Base-by-base conservation (phyloP, 257 asterid genomes). In the Paraleonurus japonicus region DNA sequence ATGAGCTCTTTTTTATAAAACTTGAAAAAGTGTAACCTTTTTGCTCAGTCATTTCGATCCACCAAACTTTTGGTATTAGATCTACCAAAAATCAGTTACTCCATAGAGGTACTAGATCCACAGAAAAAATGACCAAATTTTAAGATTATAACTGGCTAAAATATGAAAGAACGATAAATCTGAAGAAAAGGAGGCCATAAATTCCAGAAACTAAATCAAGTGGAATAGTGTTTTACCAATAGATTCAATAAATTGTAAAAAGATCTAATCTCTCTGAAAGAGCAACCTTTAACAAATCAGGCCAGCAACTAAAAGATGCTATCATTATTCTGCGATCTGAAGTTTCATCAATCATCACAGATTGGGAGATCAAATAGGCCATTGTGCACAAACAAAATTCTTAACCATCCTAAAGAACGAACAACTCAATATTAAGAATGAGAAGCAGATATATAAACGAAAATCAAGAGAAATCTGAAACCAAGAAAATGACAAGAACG, bases 41-140 rank as follows among this genome's bases (percentile, higher is more conserved):
- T 43, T 20, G 20, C 50, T 26, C 53, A 20, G 64, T 58, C 75
- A 47, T 3, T 65, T 60, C 28, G 16, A 8, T 54, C 55, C 48
- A 43, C 54, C 50, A 37, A 53, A 41, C 71, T 0, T 57, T 16
- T 26, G 10, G 32, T 33, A 61, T 13, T 59, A 62, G 78, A 79
- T 79, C 83, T 69, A 75, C 45, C 33, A 30, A 30, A 30, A 30
- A 30, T 30, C 4, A 30, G 5, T 30, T 30, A 30, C n/a, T n/a
- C n/a, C n/a, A 61, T n/a, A 61, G 4, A 32, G n/a, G 28, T 30
- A 59, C 15, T 53, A 62, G 78, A 80, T 80, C 84, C 73, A 75
- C 37, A 59, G 13, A 23, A 28, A 70, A 73, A 71, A 59, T 2
- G 60, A 30, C 15, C 71, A 30, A 16, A 67, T 30, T 39, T 26